Base-by-base conservation (phyloP, 257 asterid genomes). In the Osmanthus fragrans region DNA sequence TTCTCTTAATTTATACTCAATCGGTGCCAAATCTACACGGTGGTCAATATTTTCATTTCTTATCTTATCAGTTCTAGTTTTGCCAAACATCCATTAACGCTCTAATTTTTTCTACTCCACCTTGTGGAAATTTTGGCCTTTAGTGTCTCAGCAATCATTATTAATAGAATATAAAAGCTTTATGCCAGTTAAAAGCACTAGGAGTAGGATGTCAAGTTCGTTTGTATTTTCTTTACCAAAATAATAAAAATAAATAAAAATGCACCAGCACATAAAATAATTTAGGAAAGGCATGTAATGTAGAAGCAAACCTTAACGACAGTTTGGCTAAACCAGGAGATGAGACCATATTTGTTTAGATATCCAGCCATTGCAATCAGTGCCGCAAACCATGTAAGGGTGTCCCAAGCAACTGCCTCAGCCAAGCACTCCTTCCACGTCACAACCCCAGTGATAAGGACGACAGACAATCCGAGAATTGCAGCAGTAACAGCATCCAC, bases 351-450 rank as follows among this genome's bases (percentile, higher is more conserved):
- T 91, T 95, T 93, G 90, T 95, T 95, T 23, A 95, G 92, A 82
- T 95, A 93, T 6, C 97, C 98, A 73, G 99, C 99, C 98, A 95
- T 95, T 39, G 99, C 99, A 86, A 95, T 95, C 42, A 93, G 98
- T 16, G 99, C 99, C 70, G 99, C 98, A 83, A 95, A 93, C 99
- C 99, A 95, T 13, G 99, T 95, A 63, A 93, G 97, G 27, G 99
- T 95, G 76, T 95, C 99, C 99, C 99, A 95, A n/a, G 99, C 99
- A 82, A 95, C 99, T 33, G 99, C 84, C 86, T 95, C 99, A 71
- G 96, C 92, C 72, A 95, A 84, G 87, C 99, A 95, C 84, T 95
- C 98, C 80, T 95, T 95, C 99, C 99, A 95, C 6, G 98, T 91
- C 73, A 95, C 98, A 1, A 95, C 99, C 33, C 99, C 99, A 25